Evolutionary conservation across 176 grass and related monocot species (phyloP), one percentile per base, ranked within the genome.

Genomic region (Oryza meyeriana): DNA sequence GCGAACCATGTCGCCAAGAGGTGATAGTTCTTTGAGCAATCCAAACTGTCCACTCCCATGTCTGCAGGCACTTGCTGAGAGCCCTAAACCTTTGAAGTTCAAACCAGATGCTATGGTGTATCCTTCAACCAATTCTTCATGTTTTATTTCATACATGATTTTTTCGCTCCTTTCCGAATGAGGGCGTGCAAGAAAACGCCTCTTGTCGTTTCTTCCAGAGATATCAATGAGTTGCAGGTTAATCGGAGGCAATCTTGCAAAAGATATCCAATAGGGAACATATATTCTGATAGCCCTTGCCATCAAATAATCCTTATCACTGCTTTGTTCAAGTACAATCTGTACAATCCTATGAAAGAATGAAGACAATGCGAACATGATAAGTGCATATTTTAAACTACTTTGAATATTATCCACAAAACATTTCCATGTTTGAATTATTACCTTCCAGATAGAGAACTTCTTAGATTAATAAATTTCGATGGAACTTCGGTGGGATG

Each of bases 191-290:
- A 77, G 62, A 44, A 82, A 48, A 44, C 64, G 77, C 50, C 61
- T 85, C 79, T 79, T 87, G 34, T 89, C 91, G 85, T 85, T 92
- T 72, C 63, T 93, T 87, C 86, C 84, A 87, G 95, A 81, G 57
- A 91, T 80, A 88, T 92, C 84, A 75, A 91, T 45, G 2, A 95
- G 33, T 71, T 69, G 84, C 45, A 90, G 85, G 58, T 79, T 90
- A 84, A 95, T 87, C 48, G 90, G 92, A 41, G 95, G 95, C 70
- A 90, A 85, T 94, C 90, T 89, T 86, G 86, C 66, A 77, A 85
- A 87, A 79, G 92, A 94, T 87, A 98, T 98, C 95, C 95, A 98
- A 93, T 91, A 98, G 39, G 90, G 88, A 91, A 90, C 92, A 85
- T 93, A 98, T 66, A 98, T 93, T 81, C 92, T 92, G 66, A 95